Conservation (phyloP, 805 yeast genomes). For the Starmerella riodocensis region DNA sequence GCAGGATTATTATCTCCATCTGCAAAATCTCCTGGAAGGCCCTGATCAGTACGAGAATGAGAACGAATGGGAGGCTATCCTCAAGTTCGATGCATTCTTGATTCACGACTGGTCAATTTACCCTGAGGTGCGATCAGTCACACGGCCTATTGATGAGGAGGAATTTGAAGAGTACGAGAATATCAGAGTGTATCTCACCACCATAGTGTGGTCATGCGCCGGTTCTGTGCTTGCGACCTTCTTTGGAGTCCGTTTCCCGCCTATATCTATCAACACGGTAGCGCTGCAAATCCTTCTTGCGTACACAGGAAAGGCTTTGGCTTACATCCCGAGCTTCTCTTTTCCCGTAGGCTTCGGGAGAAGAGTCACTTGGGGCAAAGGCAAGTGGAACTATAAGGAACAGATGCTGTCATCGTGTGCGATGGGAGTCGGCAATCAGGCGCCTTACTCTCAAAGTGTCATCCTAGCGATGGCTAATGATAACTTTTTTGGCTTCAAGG, state of each 20-base stretch:
- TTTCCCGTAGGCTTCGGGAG: slow-evolving; percentile 12
- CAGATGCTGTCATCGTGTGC: slow-evolving; percentile 35
- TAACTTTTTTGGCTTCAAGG: slow-evolving; percentile 19
- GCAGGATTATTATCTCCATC: slow-evolving; percentile 28
- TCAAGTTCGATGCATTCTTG: slow-evolving; percentile 34
- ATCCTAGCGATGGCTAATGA: slow-evolving; percentile 26
- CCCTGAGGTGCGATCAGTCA: slow-evolving; percentile 47
- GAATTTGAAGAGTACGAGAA: slow-evolving; percentile 37
- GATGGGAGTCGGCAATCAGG: slow-evolving; percentile 21
- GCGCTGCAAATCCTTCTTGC: slow-evolving; percentile 48
- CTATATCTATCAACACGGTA: slow-evolving; percentile 36
- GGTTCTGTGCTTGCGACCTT: slow-evolving; percentile 47
- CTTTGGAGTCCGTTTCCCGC: slow-evolving; percentile 46
- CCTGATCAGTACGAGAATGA: slow-evolving; percentile 7
- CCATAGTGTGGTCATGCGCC: slow-evolving; percentile 39
- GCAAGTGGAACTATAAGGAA: slow-evolving; percentile 31
- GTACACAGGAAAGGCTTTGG: slow-evolving; percentile 41
- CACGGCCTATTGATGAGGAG: slow-evolving; percentile 39
- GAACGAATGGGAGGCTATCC: slow-evolving; percentile 22
- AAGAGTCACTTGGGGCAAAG: slow-evolving; percentile 36
- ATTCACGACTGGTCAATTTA: slow-evolving; percentile 38
- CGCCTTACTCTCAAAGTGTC: slow-evolving; percentile 25
- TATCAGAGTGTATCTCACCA: slow-evolving; percentile 39
- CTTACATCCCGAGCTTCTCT: slow-evolving; percentile 15
- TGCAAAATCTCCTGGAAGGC: slow-evolving; percentile 24